Evolutionary conservation across 2,329 filamentous ascomycete species (phyloP).

Genomic region (Furcasterigmium sp.): DNA sequence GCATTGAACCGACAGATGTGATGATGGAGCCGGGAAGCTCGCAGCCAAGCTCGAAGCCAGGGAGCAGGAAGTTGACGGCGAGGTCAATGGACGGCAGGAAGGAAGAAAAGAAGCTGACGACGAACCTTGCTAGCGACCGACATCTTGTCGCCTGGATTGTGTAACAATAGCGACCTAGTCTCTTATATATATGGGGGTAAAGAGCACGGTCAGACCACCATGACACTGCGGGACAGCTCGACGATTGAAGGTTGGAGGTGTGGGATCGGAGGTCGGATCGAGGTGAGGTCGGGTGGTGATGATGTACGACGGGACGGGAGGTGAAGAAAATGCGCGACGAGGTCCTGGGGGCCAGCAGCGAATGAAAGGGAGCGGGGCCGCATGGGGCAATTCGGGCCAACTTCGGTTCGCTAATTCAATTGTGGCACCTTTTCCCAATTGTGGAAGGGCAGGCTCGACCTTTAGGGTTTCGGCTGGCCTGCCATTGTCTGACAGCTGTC

Average conservation of each 20-base stretch:
- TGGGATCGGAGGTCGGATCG: conserved; percentile 11
- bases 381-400: conserved; percentile 2
- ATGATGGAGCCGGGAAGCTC: too few species aligned
- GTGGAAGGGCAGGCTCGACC: too few species aligned
- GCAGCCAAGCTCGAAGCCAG: too few species aligned
- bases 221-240: conserved; percentile 7
- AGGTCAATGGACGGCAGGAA: background rate
- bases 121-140: conserved; percentile 16
- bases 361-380: conserved; percentile 1
- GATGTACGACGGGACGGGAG: conserved; percentile 11
- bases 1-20: background rate
- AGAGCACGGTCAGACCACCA: conserved; percentile 15
- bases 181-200: conserved; percentile 12
- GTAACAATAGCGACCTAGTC: conserved; percentile 17
- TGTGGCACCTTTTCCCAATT: background rate
- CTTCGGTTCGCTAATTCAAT: conserved; percentile 5
- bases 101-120: conserved; percentile 2
- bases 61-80: background rate
- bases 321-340: conserved; percentile 15
- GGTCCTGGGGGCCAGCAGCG: conserved; percentile 3
- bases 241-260: conserved; percentile 3
- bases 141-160: conserved; percentile 17
- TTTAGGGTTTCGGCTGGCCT: too few species aligned
- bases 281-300: conserved; percentile 10
- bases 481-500: too few species aligned